Evolutionary conservation across 2,329 filamentous ascomycete genomes (phyloP).

Genomic region (Chrysosporium queenslandicum): DNA sequence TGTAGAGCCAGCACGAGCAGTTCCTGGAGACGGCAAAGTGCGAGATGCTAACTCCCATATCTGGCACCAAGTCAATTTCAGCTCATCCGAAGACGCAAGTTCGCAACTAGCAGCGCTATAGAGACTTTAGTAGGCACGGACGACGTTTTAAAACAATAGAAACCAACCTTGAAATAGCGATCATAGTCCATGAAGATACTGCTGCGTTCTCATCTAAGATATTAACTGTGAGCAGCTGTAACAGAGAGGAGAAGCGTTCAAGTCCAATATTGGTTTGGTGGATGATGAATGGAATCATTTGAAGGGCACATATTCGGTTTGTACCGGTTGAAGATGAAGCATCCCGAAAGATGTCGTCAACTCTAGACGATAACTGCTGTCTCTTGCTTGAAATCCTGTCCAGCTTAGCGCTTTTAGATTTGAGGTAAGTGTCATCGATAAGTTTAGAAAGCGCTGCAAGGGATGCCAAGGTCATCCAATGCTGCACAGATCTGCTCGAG

Average conservation of each 20-base stretch:
- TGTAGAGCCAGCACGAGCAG: slow-evolving; percentile 67
- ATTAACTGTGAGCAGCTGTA: slow-evolving; percentile 49
- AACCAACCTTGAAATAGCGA: slow-evolving; percentile 67
- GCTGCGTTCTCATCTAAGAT: slow-evolving; percentile 59
- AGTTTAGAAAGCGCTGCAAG: slow-evolving; percentile 34
- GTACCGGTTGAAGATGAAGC: slow-evolving; percentile 29
- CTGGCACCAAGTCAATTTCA: slow-evolving; percentile 54
- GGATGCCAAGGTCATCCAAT: slow-evolving; percentile 33
- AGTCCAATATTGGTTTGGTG: slow-evolving; percentile 38
- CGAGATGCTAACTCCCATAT: slow-evolving; percentile 66
- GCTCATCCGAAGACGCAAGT: slow-evolving; percentile 30
- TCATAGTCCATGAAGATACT: slow-evolving; percentile 69
- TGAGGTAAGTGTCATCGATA: slow-evolving; percentile 24
- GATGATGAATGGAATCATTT: slow-evolving; percentile 45
- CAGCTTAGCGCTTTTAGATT: slow-evolving; percentile 9
- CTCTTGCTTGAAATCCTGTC: slow-evolving; percentile 25
- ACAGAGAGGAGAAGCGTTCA: slow-evolving; percentile 46
- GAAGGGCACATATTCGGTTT: slow-evolving; percentile 43
- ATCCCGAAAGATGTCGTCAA: slow-evolving; percentile 31
- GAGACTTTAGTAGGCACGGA: slow-evolving; percentile 3
- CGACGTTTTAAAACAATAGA: not conserved
- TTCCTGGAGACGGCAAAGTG: slow-evolving; percentile 57
- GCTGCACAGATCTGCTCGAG: slow-evolving; percentile 29
- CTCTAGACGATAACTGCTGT: slow-evolving; percentile 29
- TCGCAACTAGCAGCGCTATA: slow-evolving; percentile 28